A percentile compares a stretch with the other conserved stretches of the same genome.
Conservation (phyloP, 805 yeast genomes). For the Candida namnaoensis region DNA sequence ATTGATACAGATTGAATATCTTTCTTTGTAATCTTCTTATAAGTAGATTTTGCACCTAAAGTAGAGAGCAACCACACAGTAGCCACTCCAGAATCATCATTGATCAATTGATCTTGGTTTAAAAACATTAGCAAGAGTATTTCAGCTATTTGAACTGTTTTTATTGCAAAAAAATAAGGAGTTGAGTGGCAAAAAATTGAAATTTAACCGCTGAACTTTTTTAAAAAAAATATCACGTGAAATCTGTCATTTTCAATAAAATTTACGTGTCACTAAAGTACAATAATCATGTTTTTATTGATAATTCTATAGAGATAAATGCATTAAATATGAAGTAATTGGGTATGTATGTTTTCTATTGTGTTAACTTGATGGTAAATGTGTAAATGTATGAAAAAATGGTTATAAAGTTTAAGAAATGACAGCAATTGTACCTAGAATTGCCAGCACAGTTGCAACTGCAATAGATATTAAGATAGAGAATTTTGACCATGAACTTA, state of each 20-base stretch:
- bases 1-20: conserved; percentile 30
- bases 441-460: conserved; percentile 7
- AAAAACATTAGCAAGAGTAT: neutral
- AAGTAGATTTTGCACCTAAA: conserved; percentile 24
- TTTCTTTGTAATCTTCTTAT: conserved; percentile 21
- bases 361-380: too few relatives aligned
- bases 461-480: conserved; percentile 5
- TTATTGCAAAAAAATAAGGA: too few relatives aligned
- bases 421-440: conserved; percentile 17
- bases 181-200: too few relatives aligned
- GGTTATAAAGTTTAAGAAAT: neutral
- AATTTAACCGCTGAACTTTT: neutral
- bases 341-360: too few relatives aligned
- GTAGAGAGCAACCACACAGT: conserved; percentile 31
- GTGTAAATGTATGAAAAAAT: too few relatives aligned
- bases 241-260: too few relatives aligned
- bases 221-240: neutral
- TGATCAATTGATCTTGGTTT: conserved; percentile 13
- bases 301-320: too few relatives aligned
- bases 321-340: too few relatives aligned
- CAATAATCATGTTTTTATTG: too few relatives aligned
- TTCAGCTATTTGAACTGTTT: too few relatives aligned
- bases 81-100: conserved; percentile 17
- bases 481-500: conserved; percentile 19
- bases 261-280: too few relatives aligned